A percentile compares a stretch with the other conserved stretches of the same genome.
phyloP scores from a whole-genome alignment of 495 filamentous ascomycete genomes.

The Xylaria castorea region DNA sequence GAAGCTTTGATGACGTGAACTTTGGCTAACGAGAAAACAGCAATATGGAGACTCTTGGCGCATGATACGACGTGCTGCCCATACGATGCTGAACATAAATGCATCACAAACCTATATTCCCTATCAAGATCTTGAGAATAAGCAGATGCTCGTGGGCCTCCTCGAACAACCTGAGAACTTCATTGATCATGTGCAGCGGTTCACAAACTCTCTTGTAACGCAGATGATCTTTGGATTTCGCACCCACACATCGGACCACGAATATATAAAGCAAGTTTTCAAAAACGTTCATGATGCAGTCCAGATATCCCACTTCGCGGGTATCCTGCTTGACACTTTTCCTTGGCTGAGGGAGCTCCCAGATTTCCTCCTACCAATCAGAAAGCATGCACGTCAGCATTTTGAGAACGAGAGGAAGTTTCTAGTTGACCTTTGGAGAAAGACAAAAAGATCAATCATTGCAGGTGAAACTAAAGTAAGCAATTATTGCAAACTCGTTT shows the following conservation, averaged over 20 bases:
- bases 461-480: neutral
- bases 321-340: neutral
- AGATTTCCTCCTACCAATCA: neutral
- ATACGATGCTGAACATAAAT: neutral
- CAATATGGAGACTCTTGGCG: neutral
- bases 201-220: neutral
- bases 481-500: neutral
- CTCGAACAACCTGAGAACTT: neutral
- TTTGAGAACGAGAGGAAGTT: neutral
- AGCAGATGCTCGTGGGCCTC: neutral
- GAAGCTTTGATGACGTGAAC: neutral
- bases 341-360: neutral
- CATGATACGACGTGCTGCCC: neutral
- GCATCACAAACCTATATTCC: neutral
- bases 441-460: neutral
- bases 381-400: neutral
- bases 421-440: neutral
- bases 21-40: neutral
- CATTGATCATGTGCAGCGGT: neutral
- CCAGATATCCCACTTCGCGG: neutral
- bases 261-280: neutral
- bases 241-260: neutral
- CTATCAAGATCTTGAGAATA: neutral
- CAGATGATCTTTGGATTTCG: slow-evolving; percentile 1
- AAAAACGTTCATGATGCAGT: neutral